Base-by-base conservation (phyloP, 2,329 filamentous ascomycete species). In the Fusarium sp. region DNA sequence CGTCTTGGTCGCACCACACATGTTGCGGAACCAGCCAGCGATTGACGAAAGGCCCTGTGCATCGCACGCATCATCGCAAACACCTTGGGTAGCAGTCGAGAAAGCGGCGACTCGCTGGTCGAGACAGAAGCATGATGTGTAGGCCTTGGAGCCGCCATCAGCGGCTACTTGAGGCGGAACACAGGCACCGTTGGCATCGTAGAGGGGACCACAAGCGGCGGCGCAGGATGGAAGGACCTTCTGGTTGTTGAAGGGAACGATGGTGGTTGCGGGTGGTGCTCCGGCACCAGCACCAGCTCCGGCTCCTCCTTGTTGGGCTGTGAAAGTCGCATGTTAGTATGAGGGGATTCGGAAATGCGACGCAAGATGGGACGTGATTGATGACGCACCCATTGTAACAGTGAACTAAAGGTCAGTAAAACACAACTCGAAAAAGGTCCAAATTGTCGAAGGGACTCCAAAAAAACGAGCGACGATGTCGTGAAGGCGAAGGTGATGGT, bases 91-190 rank as follows among this genome's bases (percentile, higher is more conserved):
- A 34, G 83, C 85, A 12, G 82, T 80, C 33, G 86, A 85, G 57
- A 93, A 88, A 10, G 83, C 78, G 6, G 83, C 80, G 4, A 96
- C 84, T 23, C 84, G 81, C 13, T 83, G 68, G 50, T 91, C 88
- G 72, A 84, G 81, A 81, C 93, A 97, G 81, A 97, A 94, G 80
- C 93, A 97, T 36, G 84, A 82, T 52, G 88, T 83, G 77, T 91
- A 92, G 42, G 83, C 85, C 20, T 78, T 74, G 40, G 84, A 77
- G 47, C 84, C 82, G 50, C 84, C 83, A 8, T 80, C 77, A 7
- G 85, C 77, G 5, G 79, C 61, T 49, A 75, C 82, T 26, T 80
- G 83, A 6, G 86, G 86, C 5, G 91, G 90, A 2, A 91, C 85
- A 78, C 93, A 97, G 65, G 83, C 88, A 45, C 85, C 86, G 75